A percentile compares a stretch with the other conserved stretches of the same genome.
Evolutionary conservation across 1,139 yeast genomes (phyloP).

Genomic region (Protomyces arabidopsidicola): DNA sequence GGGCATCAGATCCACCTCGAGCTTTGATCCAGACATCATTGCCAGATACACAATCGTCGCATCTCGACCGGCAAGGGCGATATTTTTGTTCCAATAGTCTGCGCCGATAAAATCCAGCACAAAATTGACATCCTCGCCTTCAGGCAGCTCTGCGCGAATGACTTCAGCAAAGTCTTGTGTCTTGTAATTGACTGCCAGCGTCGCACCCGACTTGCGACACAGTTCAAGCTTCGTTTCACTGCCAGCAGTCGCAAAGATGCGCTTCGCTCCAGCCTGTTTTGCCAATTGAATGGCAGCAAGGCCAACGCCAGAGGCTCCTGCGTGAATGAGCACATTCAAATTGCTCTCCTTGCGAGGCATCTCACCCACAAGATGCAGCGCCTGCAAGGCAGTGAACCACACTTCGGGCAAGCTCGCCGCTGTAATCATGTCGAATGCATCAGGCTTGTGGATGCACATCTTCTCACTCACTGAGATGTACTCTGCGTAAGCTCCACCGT

Average conservation of each 20-base stretch:
- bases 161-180: slow-evolving; percentile 36
- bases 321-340: slow-evolving; percentile 39
- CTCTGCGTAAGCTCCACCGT: slow-evolving; percentile 44
- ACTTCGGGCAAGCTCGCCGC: slow-evolving; percentile 42
- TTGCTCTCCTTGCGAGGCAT: slow-evolving; percentile 36
- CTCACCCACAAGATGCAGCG: slow-evolving; percentile 36
- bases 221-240: slow-evolving; percentile 36
- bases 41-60: slow-evolving; percentile 39
- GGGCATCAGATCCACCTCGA: slow-evolving; percentile 34
- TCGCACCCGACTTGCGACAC: slow-evolving; percentile 32
- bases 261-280: slow-evolving; percentile 39
- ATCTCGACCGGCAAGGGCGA: slow-evolving; percentile 36
- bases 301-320: slow-evolving; percentile 42
- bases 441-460: slow-evolving; percentile 37
- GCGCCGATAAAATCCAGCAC: slow-evolving; percentile 42
- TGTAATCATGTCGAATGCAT: slow-evolving; percentile 33
- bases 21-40: slow-evolving; percentile 36
- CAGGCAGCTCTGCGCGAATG: slow-evolving; percentile 34
- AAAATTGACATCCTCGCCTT: slow-evolving; percentile 35
- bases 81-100: slow-evolving; percentile 35
- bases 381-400: slow-evolving; percentile 43
- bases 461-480: slow-evolving; percentile 37
- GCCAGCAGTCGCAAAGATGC: slow-evolving; percentile 40
- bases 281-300: slow-evolving; percentile 42
- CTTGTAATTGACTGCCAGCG: slow-evolving; percentile 38